Evolutionary conservation across 176 grass and related monocot species (phyloP).

Genomic region (Pharus latifolius): DNA sequence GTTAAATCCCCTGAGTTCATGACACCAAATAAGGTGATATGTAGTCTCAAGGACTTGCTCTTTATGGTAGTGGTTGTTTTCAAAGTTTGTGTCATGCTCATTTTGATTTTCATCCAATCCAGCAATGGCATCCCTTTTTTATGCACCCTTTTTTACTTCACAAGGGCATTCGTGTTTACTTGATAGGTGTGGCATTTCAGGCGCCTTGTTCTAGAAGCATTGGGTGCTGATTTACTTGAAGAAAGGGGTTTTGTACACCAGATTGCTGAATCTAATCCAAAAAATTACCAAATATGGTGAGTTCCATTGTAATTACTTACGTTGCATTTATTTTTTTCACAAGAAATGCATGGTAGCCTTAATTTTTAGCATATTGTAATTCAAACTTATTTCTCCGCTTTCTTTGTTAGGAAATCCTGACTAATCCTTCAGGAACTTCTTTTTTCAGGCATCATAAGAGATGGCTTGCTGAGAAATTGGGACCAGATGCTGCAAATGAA

Average conservation of each 20-base stretch:
- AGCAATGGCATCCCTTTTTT: neutral
- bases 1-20: too few relatives aligned
- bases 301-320: neutral
- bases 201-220: slow-evolving; percentile 73
- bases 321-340: neutral
- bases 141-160: neutral
- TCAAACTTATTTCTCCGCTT: neutral
- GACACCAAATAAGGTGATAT: neutral
- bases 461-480: slow-evolving; percentile 94
- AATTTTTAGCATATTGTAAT: neutral
- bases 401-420: neutral
- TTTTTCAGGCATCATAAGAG: slow-evolving; percentile 79
- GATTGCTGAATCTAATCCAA: slow-evolving; percentile 50
- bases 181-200: slow-evolving; percentile 93
- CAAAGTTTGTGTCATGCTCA: neutral
- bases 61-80: neutral
- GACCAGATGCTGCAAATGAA: slow-evolving; percentile 48
- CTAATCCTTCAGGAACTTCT: slow-evolving; percentile 2
- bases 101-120: neutral
- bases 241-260: slow-evolving; percentile 65
- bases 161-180: neutral
- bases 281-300: slow-evolving; percentile 98
- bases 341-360: neutral
- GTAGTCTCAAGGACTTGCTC: neutral
- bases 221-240: slow-evolving; percentile 53